phyloP scores from a whole-genome alignment of 345 rosid genomes.

The Leavenworthia alabamica region DNA sequence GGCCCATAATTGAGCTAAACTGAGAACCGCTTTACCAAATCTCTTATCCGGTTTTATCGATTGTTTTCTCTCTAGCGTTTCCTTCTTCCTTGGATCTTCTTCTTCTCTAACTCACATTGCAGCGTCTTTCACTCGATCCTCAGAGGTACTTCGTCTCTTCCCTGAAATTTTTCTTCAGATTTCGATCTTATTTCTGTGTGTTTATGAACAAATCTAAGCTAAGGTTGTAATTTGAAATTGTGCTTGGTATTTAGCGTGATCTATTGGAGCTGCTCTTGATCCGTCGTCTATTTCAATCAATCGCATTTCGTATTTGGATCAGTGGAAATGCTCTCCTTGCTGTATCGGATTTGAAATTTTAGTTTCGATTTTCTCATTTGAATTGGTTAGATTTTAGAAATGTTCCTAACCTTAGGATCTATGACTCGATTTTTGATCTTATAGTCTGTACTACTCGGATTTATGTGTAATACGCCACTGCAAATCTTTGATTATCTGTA shows the following conservation, averaged over 20 bases:
- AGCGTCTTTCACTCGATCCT: conserved; percentile 6
- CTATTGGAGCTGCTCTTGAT: conserved; percentile 1
- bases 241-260: neutral
- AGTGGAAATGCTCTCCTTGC: neutral
- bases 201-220: conserved; percentile 2
- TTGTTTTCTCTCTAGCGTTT: neutral
- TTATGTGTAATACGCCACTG: neutral
- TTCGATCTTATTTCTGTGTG: neutral
- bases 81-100: conserved; percentile 9
- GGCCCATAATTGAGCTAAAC: neutral
- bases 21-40: neutral
- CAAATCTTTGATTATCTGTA: neutral
- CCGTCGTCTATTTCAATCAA: neutral
- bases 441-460: neutral
- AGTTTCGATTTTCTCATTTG: too few relatives aligned
- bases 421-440: neutral
- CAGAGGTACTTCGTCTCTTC: conserved; percentile 5
- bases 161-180: neutral
- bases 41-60: too few relatives aligned
- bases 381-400: neutral
- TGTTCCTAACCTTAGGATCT: neutral
- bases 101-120: conserved; percentile 10
- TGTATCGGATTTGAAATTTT: conserved; percentile 2
- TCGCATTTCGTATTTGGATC: neutral
- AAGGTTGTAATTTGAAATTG: neutral